phyloP scores from a whole-genome alignment of 768 basidiomycete species.

The Coprinopsis strossmayeri region DNA sequence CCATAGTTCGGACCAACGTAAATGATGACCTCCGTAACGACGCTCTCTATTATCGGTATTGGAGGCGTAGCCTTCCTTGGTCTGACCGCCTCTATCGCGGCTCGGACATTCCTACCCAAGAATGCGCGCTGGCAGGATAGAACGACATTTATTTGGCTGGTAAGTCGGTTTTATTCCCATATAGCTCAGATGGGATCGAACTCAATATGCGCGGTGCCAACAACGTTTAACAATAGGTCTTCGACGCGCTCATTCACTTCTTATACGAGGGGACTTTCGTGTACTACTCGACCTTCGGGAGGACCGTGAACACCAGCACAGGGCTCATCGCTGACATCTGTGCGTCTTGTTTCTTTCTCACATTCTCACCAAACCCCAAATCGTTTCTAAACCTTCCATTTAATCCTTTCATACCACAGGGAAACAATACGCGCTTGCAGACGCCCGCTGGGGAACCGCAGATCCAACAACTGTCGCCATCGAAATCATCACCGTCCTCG shows the following conservation, averaged over 20 bases:
- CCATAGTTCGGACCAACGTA: not conserved
- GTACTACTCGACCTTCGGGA: slow-evolving; percentile 69
- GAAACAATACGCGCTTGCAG: slow-evolving; percentile 77
- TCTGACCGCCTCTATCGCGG: slow-evolving; percentile 42
- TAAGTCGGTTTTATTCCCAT: slow-evolving; percentile 25
- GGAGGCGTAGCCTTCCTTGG: slow-evolving; percentile 45
- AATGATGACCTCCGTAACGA: not conserved
- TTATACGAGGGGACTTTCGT: slow-evolving; percentile 76
- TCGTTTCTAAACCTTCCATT: not conserved
- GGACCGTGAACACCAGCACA: slow-evolving; percentile 59
- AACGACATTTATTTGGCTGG: slow-evolving; percentile 75
- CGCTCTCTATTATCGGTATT: not conserved
- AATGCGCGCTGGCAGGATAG: slow-evolving; percentile 58
- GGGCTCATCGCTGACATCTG: slow-evolving; percentile 73
- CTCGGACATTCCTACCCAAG: slow-evolving; percentile 55
- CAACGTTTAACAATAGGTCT: slow-evolving; percentile 49
- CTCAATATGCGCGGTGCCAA: not conserved
- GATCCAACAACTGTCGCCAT: slow-evolving; percentile 80
- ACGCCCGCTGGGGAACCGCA: slow-evolving; percentile 74
- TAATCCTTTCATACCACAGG: slow-evolving; percentile 31
- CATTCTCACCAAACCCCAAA: not conserved
- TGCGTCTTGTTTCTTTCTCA: slow-evolving; percentile 37
- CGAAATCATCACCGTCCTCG: slow-evolving; percentile 78
- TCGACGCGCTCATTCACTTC: slow-evolving; percentile 78
- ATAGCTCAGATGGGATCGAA: not conserved